A percentile compares a stretch with the other conserved stretches of the same genome.
Evolutionary conservation across 371 early-diverging fungal genomes (phyloP).

Genomic region (Syncephalastrum sp.): DNA sequence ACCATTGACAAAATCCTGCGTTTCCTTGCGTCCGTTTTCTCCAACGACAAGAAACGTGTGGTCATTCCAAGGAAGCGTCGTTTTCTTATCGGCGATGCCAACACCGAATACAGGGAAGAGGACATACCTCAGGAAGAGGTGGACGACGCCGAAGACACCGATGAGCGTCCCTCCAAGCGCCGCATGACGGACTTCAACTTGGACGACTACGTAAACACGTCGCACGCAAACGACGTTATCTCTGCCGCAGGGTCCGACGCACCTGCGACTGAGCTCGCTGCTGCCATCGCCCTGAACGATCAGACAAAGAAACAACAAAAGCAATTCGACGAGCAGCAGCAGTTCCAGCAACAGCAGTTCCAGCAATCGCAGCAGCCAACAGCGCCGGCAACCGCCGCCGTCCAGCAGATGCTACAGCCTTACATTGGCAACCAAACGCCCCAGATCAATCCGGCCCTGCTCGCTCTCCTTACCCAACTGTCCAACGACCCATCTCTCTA

Average conservation of each 20-base stretch:
- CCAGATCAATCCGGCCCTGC: constrained; percentile 13
- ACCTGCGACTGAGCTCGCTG: constrained; percentile 34
- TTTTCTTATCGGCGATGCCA: constrained; percentile 39
- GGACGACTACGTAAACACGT: constrained; percentile 18
- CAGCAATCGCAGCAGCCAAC: constrained; percentile 5
- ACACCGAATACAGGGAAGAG: constrained; percentile 25
- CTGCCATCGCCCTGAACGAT: constrained; percentile 44
- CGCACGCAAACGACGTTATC: constrained; percentile 9
- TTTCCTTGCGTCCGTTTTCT: constrained; percentile 79
- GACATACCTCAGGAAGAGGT: constrained; percentile 10
- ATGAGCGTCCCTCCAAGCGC: constrained; percentile 19
- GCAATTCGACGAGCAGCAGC: constrained; percentile 7
- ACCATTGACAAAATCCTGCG: constrained; percentile 88
- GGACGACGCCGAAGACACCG: constrained; percentile 30
- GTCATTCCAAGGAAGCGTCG: constrained; percentile 58
- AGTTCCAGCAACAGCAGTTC: constrained; percentile 14
- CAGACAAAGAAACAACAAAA: constrained; percentile 32
- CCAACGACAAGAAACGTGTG: constrained; percentile 60
- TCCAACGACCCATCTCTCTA: too few relatives aligned
- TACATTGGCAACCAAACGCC: constrained; percentile 2
- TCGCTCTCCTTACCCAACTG: background rate
- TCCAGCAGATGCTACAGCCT: constrained; percentile 11
- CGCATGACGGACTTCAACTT: constrained; percentile 19
- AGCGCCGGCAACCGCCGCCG: background rate
- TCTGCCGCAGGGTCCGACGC: constrained; percentile 15